Evolutionary conservation across 345 rosid genomes (phyloP), one percentile per base, ranked within the genome.

Genomic region (thale cress (Arabidopsis thaliana)): DNA sequence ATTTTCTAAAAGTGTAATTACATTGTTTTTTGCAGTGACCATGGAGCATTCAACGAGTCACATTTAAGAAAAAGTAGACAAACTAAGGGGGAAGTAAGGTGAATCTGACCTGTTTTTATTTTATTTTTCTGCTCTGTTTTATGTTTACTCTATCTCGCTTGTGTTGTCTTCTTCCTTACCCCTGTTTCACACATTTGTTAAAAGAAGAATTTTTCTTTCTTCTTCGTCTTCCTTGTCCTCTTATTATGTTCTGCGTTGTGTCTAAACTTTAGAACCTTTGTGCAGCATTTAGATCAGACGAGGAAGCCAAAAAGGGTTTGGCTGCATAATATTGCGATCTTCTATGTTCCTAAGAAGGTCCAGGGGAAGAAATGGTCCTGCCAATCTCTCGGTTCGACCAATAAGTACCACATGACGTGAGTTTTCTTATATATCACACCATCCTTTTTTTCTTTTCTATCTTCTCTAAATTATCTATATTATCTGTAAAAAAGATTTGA

Each of bases 221-320:
- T 66, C 49, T 46, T 9, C 45, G 12, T 53, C 49, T 10, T 62
- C 30, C 49, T n/a, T 38, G 57, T 49, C 58, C 46, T 38, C 61
- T 59, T 40, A 48, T 59, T 40, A 48, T 57, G 72, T 48, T 66
- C n/a, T 12, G 24, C 41, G 59, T 38, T 14, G 12, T 66, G 59
- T 74, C 44, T 57, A 65, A 32, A 37, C 46, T 65, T 57, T 32
- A 28, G 60, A 42, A 65, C 12, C 66, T 48, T 11, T 58, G 36
- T 49, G 73, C 59, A 20, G 53, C 73, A 50, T 50, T 49, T 40
- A 59, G 68, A 50, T 38, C 37, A 38, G 79, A 67, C 46, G 55
- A 74, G 66, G 78, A 68, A 68, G 79, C 69, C 48, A 76, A 52
- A 75, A 60, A 52, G 74, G 74, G 63, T 51, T 68, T 61, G 79